Evolutionary conservation across 2,329 filamentous ascomycete genomes (phyloP), one percentile per base, ranked within the genome.

Genomic region (Aspergillus cejpii): DNA sequence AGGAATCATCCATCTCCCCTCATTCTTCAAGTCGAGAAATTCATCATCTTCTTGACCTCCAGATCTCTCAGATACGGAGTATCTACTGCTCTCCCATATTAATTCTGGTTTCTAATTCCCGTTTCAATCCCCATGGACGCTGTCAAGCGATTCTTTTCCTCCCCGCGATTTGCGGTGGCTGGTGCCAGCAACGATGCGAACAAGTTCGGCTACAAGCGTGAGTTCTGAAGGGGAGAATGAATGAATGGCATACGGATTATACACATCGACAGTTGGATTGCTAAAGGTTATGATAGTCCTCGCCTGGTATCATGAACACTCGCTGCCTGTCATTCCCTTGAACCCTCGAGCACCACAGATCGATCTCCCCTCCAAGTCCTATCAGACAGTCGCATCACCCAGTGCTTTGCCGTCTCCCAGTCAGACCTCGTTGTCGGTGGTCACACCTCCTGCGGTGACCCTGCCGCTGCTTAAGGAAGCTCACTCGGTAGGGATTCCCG

Each of bases 121-220:
- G 17, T 21, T 36, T 44, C 24, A 45, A 47, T 54, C 39, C 48
- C 17, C 12, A 65, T 65, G 61, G 59, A 60, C 14, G 79, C 84
- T 37, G 82, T 88, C 37, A 81, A 80, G 51, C 75, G 76, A 10
- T 96, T 96, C 76, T 94, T 96, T 72, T 76, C 80, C 3, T 84
- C 84, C 6, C 79, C 84, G 20, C 75, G 78, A 54, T 95, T 91
- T 65, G 90, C 91, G 47, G 91, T 96, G 21, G 88, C 90, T 15
- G 91, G 91, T 58, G 91, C 91, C 28, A 91, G 85, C 63, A 86
- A 85, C 41, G 88, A 94, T 68, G 75, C 85, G 31, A 73, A 75
- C 62, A 96, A 95, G 67, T 96, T 85, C 61, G 91, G 92, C 19
- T 85, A 95, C 68, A 90, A 88, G 73, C 82, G 89, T 90, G 67